phyloP scores from a whole-genome alignment of 208 protist genomes.

The Phytomonas sp. region DNA sequence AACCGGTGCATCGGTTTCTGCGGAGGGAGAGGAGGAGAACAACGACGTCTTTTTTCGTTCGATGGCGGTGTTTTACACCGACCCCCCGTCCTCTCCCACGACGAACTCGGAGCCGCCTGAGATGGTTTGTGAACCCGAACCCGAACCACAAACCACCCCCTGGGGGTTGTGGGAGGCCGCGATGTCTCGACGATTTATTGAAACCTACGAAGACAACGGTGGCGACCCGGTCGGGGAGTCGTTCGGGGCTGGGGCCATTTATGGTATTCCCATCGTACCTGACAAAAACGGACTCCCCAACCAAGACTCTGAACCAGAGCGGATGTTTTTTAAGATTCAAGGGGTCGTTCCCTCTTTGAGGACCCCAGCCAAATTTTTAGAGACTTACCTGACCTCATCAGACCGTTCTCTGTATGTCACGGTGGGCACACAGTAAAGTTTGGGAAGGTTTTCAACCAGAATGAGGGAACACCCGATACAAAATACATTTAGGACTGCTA shows the following conservation, averaged over 20 bases:
- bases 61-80: conserved; percentile 21
- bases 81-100: conserved; percentile 17
- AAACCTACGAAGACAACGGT: conserved; percentile 15
- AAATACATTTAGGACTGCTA: neutral
- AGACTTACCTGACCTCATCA: conserved; percentile 40
- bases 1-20: neutral
- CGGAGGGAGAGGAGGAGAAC: conserved; percentile 5
- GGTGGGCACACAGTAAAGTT: conserved; percentile 14
- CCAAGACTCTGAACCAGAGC: conserved; percentile 7
- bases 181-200: conserved; percentile 13
- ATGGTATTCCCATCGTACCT: neutral
- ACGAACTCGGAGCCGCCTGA: conserved; percentile 16
- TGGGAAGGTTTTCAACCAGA: neutral
- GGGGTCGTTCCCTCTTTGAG: conserved; percentile 38
- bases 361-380: conserved; percentile 48
- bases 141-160: conserved; percentile 11
- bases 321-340: conserved; percentile 49
- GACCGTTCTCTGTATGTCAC: conserved; percentile 57
- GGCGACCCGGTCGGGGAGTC: neutral
- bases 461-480: neutral
- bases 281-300: neutral
- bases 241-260: neutral
- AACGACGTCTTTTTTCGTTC: conserved; percentile 18
- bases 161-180: conserved; percentile 27
- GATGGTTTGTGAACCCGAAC: conserved; percentile 6